A percentile compares a stretch with the other conserved stretches of the same genome.
phyloP scores from a whole-genome alignment of 2,329 filamentous ascomycete species.

The Colletotrichum chlorophyti region DNA sequence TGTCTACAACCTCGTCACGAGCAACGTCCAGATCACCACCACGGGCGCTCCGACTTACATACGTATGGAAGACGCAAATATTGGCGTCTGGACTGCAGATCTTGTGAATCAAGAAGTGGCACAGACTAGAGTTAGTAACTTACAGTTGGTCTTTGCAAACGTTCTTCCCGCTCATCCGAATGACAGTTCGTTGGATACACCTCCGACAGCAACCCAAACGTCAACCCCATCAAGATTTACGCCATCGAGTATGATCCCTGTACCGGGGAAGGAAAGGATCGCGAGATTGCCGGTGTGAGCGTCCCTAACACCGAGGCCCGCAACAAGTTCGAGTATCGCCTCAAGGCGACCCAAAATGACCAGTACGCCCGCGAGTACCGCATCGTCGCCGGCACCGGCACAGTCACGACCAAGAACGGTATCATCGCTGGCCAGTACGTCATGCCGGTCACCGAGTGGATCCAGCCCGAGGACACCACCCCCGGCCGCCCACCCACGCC shows the following conservation, averaged over 20 bases:
- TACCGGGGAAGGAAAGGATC: constrained; percentile 44
- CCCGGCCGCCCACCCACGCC: constrained; percentile 41
- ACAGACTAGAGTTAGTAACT: constrained; percentile 33
- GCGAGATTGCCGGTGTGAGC: constrained; percentile 40
- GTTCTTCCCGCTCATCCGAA: background rate
- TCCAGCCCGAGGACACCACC: constrained; percentile 47
- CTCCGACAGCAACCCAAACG: constrained; percentile 38
- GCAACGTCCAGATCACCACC: constrained; percentile 46
- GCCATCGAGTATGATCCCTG: constrained; percentile 50
- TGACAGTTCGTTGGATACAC: constrained; percentile 45
- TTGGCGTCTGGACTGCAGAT: constrained; percentile 44
- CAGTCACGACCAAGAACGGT: constrained; percentile 42
- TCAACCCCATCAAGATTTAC: constrained; percentile 40
- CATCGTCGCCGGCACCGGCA: constrained; percentile 40
- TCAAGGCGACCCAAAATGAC: constrained; percentile 34
- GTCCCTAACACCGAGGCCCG: constrained; percentile 38
- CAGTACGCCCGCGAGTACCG: constrained; percentile 49
- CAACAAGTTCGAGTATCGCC: constrained; percentile 47
- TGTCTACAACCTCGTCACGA: constrained; percentile 42
- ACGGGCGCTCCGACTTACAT: constrained; percentile 45
- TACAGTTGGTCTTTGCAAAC: no score
- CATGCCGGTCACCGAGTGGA: constrained; percentile 49
- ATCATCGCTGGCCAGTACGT: constrained; percentile 49
- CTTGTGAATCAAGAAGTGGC: constrained; percentile 42
- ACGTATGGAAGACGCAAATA: constrained; percentile 48